These are phyloP conservation scores for Lippia alba DNA, from an alignment of 305 asterid genomes.

Conservation along the genomic window DNA sequence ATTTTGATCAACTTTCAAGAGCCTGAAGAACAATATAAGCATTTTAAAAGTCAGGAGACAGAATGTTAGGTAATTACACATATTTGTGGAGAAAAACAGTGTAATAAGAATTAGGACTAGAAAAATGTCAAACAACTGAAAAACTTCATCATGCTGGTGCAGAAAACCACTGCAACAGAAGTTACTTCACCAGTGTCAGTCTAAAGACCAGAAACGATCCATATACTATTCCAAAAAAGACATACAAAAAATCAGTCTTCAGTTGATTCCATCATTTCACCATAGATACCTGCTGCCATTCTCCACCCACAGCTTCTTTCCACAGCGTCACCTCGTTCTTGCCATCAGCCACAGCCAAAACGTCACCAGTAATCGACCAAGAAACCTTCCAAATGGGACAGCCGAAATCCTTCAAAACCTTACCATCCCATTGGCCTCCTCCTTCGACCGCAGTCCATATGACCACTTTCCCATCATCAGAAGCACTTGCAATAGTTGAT, in stretches of 20 bases:
- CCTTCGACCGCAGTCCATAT: constrained; percentile 67
- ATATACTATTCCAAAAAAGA: constrained; percentile 10
- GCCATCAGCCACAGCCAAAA: constrained; percentile 81
- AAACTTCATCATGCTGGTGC: too few relatives aligned
- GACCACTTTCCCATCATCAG: constrained; percentile 72
- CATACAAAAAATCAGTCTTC: background rate
- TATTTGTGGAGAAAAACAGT: too few relatives aligned
- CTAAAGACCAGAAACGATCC: too few relatives aligned
- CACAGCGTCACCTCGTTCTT: constrained; percentile 65
- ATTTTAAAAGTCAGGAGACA: too few relatives aligned
- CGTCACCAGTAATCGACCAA: constrained; percentile 79
- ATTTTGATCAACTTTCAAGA: too few relatives aligned
- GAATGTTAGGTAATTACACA: too few relatives aligned
- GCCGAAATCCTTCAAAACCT: constrained; percentile 65
- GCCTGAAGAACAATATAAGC: too few relatives aligned
- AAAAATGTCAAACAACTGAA: too few relatives aligned
- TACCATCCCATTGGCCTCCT: constrained; percentile 72
- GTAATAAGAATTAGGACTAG: too few relatives aligned
- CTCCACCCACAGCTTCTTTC: constrained; percentile 80
- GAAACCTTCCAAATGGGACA: constrained; percentile 77
- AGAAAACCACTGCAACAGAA: too few relatives aligned
- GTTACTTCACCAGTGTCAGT: too few relatives aligned
- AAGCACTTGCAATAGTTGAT: constrained; percentile 78
- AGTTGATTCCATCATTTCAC: constrained; percentile 43
- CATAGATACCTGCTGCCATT: constrained; percentile 68